A percentile compares a stretch with the other conserved stretches of the same genome.
Evolutionary conservation across 768 basidiomycete species (phyloP).

Genomic region (Hygrophoropsis aurantiaca): DNA sequence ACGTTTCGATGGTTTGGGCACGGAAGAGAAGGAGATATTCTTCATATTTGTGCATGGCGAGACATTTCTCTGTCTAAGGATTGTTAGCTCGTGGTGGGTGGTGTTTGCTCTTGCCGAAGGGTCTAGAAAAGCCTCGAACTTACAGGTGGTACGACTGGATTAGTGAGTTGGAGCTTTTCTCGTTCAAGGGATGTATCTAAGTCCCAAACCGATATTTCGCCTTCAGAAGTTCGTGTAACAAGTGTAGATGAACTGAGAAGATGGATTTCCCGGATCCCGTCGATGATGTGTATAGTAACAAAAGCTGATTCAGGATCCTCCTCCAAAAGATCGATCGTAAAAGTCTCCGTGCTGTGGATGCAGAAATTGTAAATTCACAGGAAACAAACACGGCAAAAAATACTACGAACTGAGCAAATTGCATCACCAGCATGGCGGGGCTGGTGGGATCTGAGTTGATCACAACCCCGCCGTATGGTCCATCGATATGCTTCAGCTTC

Average conservation of each 20-base stretch:
- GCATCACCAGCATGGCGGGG: slow-evolving; percentile 40
- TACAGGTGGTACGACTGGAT: slow-evolving; percentile 33
- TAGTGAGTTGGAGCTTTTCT: slow-evolving; percentile 35
- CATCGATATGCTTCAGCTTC: slow-evolving; percentile 28
- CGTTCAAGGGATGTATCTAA: slow-evolving; percentile 24
- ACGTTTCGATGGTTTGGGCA: slow-evolving; percentile 41
- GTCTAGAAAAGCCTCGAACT: too few species aligned
- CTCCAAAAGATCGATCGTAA: slow-evolving; percentile 38
- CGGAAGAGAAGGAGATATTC: slow-evolving; percentile 48
- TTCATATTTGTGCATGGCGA: slow-evolving; percentile 43
- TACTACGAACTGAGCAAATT: slow-evolving; percentile 38
- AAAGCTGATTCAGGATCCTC: slow-evolving; percentile 39
- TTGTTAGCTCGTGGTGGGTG: slow-evolving; percentile 1
- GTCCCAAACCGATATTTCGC: slow-evolving; percentile 38
- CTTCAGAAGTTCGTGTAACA: slow-evolving; percentile 33
- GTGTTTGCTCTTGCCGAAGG: not conserved
- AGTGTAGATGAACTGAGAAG: slow-evolving; percentile 37
- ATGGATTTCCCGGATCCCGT: slow-evolving; percentile 33
- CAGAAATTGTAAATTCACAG: not conserved
- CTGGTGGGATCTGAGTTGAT: slow-evolving; percentile 42
- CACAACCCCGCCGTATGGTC: slow-evolving; percentile 41
- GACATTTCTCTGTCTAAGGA: slow-evolving; percentile 36
- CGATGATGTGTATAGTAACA: slow-evolving; percentile 27
- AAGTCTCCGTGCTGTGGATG: slow-evolving; percentile 39
- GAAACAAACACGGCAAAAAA: not conserved